These are phyloP conservation scores for Botrytis porri DNA, from an alignment of 2,329 filamentous ascomycete species.

Conservation along the genomic window DNA sequence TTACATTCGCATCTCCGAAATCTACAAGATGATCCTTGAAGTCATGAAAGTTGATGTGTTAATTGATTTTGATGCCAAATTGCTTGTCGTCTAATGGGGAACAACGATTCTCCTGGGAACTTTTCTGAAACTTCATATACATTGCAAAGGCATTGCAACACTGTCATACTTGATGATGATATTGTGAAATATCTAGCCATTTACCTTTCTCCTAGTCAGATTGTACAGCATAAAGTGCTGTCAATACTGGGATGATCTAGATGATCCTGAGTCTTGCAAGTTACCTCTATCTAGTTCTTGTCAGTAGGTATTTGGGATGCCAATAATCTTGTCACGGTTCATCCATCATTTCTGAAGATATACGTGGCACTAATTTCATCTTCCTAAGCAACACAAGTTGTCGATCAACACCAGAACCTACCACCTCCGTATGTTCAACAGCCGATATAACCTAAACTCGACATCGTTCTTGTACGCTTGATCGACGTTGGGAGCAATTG, in stretches of 20 bases:
- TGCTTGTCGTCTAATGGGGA: background rate
- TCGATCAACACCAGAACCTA: background rate
- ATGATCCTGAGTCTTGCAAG: background rate
- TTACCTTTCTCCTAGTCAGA: background rate
- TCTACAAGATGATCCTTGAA: background rate
- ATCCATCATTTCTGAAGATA: background rate
- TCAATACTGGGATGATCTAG: background rate
- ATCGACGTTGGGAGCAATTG: conserved; percentile 1
- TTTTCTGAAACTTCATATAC: background rate
- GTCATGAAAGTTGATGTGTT: background rate
- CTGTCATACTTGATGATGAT: background rate
- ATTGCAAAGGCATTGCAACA: background rate
- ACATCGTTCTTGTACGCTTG: background rate
- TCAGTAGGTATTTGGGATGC: background rate
- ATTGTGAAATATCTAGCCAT: background rate
- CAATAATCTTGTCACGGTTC: background rate
- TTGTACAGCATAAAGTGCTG: background rate
- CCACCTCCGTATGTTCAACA: background rate
- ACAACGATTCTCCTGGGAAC: background rate
- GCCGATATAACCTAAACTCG: background rate
- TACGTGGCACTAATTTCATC: background rate
- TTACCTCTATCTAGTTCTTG: background rate
- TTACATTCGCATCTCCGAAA: background rate
- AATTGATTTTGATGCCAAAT: background rate
- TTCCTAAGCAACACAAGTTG: background rate